These are phyloP conservation scores for Solanum pennellii DNA, from an alignment of 257 asterid genomes.

Conservation along the genomic window DNA sequence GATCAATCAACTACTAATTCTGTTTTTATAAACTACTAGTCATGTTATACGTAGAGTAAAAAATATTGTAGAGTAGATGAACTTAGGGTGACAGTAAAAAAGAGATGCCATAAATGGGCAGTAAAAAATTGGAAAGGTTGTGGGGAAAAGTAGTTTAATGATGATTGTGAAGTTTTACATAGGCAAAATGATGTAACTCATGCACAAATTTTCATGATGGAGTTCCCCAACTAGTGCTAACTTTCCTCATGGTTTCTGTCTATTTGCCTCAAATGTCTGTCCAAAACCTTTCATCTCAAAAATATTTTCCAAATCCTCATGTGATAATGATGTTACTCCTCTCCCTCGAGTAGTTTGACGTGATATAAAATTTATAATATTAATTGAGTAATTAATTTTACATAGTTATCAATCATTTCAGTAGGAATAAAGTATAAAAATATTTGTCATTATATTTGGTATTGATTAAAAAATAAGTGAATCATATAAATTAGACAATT, in stretches of 20 bases:
- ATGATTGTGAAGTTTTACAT: neutral
- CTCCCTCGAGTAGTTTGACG: too few relatives aligned
- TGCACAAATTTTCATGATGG: neutral
- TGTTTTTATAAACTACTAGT: neutral
- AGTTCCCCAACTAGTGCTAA: neutral
- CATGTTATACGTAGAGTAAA: neutral
- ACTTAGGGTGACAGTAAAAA: neutral
- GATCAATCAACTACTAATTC: neutral
- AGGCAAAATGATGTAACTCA: constrained; percentile 1
- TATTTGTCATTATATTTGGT: neutral
- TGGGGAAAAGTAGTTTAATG: neutral
- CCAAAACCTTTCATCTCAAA: neutral
- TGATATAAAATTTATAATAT: too few relatives aligned
- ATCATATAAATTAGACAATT: too few relatives aligned
- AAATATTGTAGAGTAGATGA: neutral
- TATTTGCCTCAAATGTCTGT: neutral
- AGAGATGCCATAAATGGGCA: neutral
- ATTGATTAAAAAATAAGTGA: too few relatives aligned
- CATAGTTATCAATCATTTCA: too few relatives aligned
- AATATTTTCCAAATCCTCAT: neutral
- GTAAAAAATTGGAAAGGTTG: neutral
- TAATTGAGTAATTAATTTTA: too few relatives aligned
- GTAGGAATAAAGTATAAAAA: too few relatives aligned
- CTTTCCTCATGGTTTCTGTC: neutral
- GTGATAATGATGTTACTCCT: neutral